These are phyloP conservation scores for Malus sieversii DNA, from an alignment of 306 rosid species.

Conservation along the genomic window DNA sequence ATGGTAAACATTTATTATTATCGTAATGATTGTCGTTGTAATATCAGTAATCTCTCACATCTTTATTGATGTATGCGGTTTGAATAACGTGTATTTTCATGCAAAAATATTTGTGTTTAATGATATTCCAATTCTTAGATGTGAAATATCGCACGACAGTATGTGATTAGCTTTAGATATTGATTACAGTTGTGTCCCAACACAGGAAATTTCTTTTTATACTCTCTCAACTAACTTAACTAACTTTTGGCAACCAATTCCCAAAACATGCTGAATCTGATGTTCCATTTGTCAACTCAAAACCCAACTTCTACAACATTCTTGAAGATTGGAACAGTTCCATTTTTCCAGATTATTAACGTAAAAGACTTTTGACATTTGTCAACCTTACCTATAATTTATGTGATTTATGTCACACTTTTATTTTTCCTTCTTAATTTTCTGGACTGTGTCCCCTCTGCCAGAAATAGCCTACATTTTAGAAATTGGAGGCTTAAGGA, in stretches of 20 bases:
- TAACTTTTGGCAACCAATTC: not conserved
- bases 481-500: not conserved
- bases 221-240: not conserved
- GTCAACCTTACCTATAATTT: not conserved
- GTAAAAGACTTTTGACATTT: not conserved
- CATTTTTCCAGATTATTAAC: not conserved
- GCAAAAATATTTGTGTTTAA: too few relatives aligned
- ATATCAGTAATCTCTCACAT: too few relatives aligned
- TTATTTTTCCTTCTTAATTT: not conserved
- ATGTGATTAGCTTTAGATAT: too few relatives aligned
- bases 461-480: not conserved
- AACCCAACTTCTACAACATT: not conserved
- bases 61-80: too few relatives aligned
- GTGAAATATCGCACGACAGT: too few relatives aligned
- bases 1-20: too few relatives aligned
- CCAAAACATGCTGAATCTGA: not conserved
- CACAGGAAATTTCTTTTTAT: too few relatives aligned
- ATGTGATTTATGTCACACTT: not conserved
- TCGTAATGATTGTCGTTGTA: too few relatives aligned
- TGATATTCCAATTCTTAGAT: too few relatives aligned
- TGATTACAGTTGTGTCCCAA: too few relatives aligned
- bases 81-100: too few relatives aligned
- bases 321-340: not conserved
- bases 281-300: not conserved
- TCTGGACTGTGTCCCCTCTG: too few relatives aligned